Base-by-base conservation (phyloP, 2,329 filamentous ascomycete species). In the Colletotrichum orchidophilum region DNA sequence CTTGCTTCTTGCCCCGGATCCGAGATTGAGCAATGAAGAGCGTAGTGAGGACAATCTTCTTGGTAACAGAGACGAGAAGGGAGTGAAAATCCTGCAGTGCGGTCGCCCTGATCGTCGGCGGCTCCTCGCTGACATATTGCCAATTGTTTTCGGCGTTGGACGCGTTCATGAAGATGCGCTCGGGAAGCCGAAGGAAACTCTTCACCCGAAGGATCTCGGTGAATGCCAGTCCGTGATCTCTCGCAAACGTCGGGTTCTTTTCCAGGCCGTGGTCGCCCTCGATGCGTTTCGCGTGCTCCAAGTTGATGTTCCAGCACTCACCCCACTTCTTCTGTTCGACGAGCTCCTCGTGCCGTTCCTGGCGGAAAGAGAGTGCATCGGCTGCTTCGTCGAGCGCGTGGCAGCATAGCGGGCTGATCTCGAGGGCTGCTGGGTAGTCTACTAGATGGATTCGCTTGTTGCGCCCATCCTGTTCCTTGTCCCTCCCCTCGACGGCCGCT, bases 81-180 rank as follows among this genome's bases (percentile, higher is more conserved):
- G 88, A 88, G 76, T 95, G 87, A 54, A 97, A 92, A 75, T 96
- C 94, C 5, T 89, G 86, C n/a, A 97, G 86, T 0, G 93, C 91
- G 1, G 93, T 95, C 7, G 91, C 88, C 74, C 92, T 91, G 26
- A 97, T 88, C 0, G 92, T 90, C 0, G 95, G 95, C 3, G 84
- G 84, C 66, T 88, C 86, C n/a, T 87, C 85, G 24, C 87, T 86
- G 8, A 93, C 75, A 49, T 83, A 85, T 39, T 83, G 84, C 94
- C 93, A 97, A 77, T 94, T 95, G 66, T 89, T 86, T 64, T 90
- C 88, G 13, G 85, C 81, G 52, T 87, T 83, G 2, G 83, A 79
- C 13, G 87, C 86, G 71, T 95, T 96, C 94, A 97, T 96, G 78
- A 96, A 96, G 1, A 95, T 75, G 1, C 84, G 83, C 55, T 88